phyloP scores from a whole-genome alignment of 176 grass and related monocot genomes.

The Thalia dealbata region DNA sequence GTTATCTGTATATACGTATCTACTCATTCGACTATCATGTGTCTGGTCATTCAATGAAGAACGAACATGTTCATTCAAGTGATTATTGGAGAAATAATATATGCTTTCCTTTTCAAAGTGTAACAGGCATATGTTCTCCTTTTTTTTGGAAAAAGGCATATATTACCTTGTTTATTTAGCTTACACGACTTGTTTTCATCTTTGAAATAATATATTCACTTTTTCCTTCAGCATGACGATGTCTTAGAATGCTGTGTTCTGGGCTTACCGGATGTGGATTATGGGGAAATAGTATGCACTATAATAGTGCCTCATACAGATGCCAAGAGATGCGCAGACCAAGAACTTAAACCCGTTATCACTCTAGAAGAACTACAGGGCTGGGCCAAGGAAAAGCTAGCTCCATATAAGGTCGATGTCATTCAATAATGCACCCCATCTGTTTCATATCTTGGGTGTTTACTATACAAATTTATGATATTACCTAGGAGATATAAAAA shows the following conservation, averaged over 20 bases:
- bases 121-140: background rate
- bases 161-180: background rate
- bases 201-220: constrained; percentile 3
- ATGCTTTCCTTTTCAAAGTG: background rate
- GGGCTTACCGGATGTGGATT: constrained; percentile 69
- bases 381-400: constrained; percentile 87
- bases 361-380: constrained; percentile 55
- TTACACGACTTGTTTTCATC: background rate
- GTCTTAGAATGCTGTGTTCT: constrained; percentile 71
- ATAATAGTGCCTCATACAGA: constrained; percentile 73
- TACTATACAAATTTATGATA: background rate
- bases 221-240: constrained; percentile 39
- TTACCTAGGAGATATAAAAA: too few species aligned
- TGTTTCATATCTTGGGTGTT: background rate
- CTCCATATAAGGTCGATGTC: constrained; percentile 84
- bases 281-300: constrained; percentile 74
- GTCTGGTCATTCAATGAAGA: background rate
- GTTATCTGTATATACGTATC: background rate
- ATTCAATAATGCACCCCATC: background rate
- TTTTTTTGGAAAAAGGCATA: too few species aligned
- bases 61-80: background rate
- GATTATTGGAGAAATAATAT: background rate
- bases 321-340: constrained; percentile 32
- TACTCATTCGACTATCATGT: background rate
- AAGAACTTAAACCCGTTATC: constrained; percentile 42